phyloP scores from a whole-genome alignment of 164 flowering plant genomes.

The Umbellularia californica region DNA sequence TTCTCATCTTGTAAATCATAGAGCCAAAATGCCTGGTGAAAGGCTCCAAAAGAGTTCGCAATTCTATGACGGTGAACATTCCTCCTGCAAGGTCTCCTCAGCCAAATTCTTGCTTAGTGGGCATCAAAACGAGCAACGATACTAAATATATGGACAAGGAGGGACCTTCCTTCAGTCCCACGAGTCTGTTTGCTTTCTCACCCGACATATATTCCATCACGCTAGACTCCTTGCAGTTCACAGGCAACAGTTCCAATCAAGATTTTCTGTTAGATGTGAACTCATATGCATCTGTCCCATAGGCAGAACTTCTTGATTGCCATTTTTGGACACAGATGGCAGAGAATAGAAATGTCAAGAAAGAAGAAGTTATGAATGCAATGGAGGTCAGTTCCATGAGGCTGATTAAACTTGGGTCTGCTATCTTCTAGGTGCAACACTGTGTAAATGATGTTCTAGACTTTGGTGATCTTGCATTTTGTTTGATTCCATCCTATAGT shows the following conservation, averaged over 20 bases:
- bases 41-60: constrained; percentile 41
- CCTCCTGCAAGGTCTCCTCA: constrained; percentile 4
- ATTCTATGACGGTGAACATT: neutral
- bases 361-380: too few relatives aligned
- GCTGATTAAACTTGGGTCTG: neutral
- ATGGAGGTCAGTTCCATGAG: too few relatives aligned
- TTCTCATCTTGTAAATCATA: constrained; percentile 25
- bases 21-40: constrained; percentile 42
- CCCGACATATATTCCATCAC: constrained; percentile 45
- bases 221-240: constrained; percentile 49
- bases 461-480: neutral
- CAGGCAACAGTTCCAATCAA: constrained; percentile 60
- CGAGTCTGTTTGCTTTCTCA: constrained; percentile 59
- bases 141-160: constrained; percentile 45
- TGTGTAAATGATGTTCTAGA: neutral
- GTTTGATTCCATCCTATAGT: neutral
- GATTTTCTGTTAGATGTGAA: constrained; percentile 81
- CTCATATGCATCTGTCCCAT: constrained; percentile 64
- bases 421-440: neutral
- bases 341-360: neutral
- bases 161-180: constrained; percentile 57
- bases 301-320: constrained; percentile 73
- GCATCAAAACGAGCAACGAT: constrained; percentile 32
- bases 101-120: constrained; percentile 4
- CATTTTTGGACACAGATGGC: constrained; percentile 2